Conservation (phyloP, 225 moss, liverwort and hornwort species). For the Climacium dendroides region DNA sequence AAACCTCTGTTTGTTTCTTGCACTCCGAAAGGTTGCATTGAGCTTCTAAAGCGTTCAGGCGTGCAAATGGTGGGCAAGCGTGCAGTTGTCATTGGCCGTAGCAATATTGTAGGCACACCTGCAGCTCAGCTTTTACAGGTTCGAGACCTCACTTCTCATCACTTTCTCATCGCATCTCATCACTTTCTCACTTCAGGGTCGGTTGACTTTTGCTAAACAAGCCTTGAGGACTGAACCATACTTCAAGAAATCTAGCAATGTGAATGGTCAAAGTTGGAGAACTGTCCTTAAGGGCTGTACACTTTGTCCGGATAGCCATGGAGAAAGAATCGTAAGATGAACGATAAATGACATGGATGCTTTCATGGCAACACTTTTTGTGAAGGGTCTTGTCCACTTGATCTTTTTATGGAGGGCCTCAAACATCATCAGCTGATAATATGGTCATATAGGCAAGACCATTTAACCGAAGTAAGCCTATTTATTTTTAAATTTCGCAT, state of each 20-base stretch:
- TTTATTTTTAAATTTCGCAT: neutral
- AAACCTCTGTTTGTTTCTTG: slow-evolving; percentile 63
- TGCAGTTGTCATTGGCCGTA: slow-evolving; percentile 85
- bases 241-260: neutral
- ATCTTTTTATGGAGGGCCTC: neutral
- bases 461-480: neutral
- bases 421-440: neutral
- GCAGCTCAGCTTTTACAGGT: slow-evolving; percentile 62
- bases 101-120: slow-evolving; percentile 89
- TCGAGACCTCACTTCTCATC: neutral
- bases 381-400: neutral
- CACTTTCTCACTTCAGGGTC: neutral
- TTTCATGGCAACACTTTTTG: neutral
- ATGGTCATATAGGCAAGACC: neutral
- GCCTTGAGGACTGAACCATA: neutral
- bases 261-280: neutral
- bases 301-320: neutral
- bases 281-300: neutral
- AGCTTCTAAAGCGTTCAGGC: slow-evolving; percentile 50
- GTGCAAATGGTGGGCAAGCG: slow-evolving; percentile 64
- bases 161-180: neutral
- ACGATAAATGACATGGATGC: neutral
- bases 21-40: slow-evolving; percentile 84
- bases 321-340: neutral
- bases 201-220: neutral